Evolutionary conservation across 2,329 filamentous ascomycete genomes (phyloP), one percentile per base, ranked within the genome.

Genomic region (Cladosporium oxysporum): DNA sequence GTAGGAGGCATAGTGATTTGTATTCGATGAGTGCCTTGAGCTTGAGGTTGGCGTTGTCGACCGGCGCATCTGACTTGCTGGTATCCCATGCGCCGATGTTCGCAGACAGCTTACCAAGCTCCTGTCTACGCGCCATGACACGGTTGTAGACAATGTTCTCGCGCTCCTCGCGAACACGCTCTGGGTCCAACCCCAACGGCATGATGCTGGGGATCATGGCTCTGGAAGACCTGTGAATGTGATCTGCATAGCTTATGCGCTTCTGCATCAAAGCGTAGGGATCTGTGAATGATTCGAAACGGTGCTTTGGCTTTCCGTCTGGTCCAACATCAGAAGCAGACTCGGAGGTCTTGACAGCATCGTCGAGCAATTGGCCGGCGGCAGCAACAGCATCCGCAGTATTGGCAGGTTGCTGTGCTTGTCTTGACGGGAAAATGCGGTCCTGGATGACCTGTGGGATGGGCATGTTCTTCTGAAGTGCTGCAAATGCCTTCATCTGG

Each of bases 21-120:
- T 96, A 92, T 81, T 99, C 95, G 66, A 99, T 97, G 70, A 97
- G 84, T 28, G 93, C 91, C 77, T 94, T 93, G 62, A 93, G 82
- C 82, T 97, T 98, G 59, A 96, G 81, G 1, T 88, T 88, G 71
- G 96, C 92, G 71, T 97, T 92, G 26, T 90, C 85, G 28, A 89
- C 87, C 1, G 84, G 75, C 70, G 90, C 86, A 66, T 91, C 90
- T 10, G 88, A 88, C 71, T 85, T 86, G 75, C 82, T 85, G 0
- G 90, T 88, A 74, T 98, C 92, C 91, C 93, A 96, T 59, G 92
- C 90, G 33, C 90, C 91, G 59, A 97, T 83, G 74, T 96, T 97
- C 37, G 91, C 92, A 18, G 92, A 91, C 21, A 97, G 81, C 33
- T 89, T 87, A 75, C 93, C 93, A 29, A 99, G 82, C 76, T 98